Evolutionary conservation across 1,284 basidiomycete species (phyloP), one percentile per base, ranked within the genome.

Genomic region (Pseudozyma flocculosa): DNA sequence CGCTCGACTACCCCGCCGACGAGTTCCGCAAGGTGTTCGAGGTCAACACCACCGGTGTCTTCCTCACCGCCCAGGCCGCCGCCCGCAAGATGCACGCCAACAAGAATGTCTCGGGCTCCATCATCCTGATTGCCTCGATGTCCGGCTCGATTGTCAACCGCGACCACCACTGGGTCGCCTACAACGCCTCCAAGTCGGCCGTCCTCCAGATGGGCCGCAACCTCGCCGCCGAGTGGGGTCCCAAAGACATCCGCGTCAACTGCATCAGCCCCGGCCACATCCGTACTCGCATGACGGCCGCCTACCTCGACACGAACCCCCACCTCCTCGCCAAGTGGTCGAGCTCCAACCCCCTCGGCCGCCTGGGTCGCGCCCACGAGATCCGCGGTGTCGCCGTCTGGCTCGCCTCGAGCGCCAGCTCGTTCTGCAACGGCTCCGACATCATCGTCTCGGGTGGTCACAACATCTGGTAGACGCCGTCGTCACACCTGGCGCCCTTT

Each of bases 61-160:
- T 90, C 59, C 86, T 85, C 71, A 88, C 88, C 9, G 87, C 88
- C 8, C 88, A 89, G 74, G 87, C 87, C 0, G 88, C 86, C 11
- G 89, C 88, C 8, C 82, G 85, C 51, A 85, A 88, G 78, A 90
- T 89, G 87, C 57, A 72, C 58, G 80, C 76, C 18, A 82, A 85
- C 26, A 88, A 86, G 63, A 84, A 85, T 7, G 84, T 82, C n/a
- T 82, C 83, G 15, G 90, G 89, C 1, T 90, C 88, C 66, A 89
- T 92, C 63, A 84, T 90, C 61, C 79, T 90, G 61, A 86, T 92
- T 66, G 90, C 88, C 21, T 90, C 88, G 54, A 91, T 92, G 88
- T 88, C 87, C 41, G 90, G 89, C 17, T 86, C 85, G 47, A 86
- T 92, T 64, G 88, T 88, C 48, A 91, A 91, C 80, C 85, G 81